These are phyloP conservation scores for Aspergillus intermedius DNA, from an alignment of 2,329 filamentous ascomycete species.

Conservation along the genomic window DNA sequence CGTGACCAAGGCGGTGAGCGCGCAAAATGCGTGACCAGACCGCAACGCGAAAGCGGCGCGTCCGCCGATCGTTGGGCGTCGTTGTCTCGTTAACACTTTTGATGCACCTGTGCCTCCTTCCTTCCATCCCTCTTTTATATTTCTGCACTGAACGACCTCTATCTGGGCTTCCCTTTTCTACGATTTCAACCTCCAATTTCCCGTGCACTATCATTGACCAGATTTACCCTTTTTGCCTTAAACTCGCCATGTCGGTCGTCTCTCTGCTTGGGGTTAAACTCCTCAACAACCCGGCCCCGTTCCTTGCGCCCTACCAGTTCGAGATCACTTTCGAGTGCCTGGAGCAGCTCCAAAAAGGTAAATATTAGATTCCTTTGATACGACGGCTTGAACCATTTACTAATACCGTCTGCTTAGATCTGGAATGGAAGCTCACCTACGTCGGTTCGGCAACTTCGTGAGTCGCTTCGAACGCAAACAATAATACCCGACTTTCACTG, in stretches of 20 bases:
- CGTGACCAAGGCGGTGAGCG: slow-evolving; percentile 28
- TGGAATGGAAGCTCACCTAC: slow-evolving; percentile 99
- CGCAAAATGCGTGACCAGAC: slow-evolving; percentile 16
- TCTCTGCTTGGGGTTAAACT: slow-evolving; percentile 93
- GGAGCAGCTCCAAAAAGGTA: slow-evolving; percentile 88
- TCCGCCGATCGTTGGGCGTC: slow-evolving; percentile 13
- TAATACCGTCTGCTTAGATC: slow-evolving; percentile 53
- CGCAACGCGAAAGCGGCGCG: slow-evolving; percentile 24
- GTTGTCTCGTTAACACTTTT: slow-evolving; percentile 12
- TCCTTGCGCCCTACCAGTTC: slow-evolving; percentile 88
- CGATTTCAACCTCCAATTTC: slow-evolving; percentile 3
- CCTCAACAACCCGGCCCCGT: slow-evolving; percentile 92
- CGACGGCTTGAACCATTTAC: not conserved
- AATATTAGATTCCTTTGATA: not conserved
- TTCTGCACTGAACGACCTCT: slow-evolving; percentile 2
- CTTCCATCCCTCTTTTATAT: slow-evolving; percentile 15
- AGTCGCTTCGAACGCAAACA: slow-evolving; percentile 32
- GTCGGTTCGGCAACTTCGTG: slow-evolving; percentile 97
- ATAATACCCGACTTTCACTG: slow-evolving; percentile 11
- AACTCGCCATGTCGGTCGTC: slow-evolving; percentile 77
- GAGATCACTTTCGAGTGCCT: slow-evolving; percentile 99
- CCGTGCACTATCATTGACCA: not conserved
- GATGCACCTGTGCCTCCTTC: slow-evolving; percentile 6
- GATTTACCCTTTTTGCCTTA: not conserved
- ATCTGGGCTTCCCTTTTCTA: not conserved